phyloP scores from a whole-genome alignment of 1,284 basidiomycete genomes.

The Malassezia caprae region DNA sequence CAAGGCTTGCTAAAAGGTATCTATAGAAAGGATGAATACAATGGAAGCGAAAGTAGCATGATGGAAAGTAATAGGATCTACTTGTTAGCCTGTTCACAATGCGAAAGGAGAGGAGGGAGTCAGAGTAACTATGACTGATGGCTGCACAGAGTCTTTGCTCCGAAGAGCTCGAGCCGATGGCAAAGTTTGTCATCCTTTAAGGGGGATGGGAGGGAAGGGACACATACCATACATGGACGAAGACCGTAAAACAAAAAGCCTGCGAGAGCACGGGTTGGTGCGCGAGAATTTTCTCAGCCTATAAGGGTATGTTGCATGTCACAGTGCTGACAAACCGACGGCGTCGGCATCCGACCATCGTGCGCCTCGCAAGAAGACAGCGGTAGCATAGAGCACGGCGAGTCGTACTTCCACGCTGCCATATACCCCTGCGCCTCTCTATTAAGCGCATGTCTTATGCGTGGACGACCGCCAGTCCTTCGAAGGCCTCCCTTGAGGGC shows the following conservation, averaged over 20 bases:
- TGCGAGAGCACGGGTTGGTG: not conserved
- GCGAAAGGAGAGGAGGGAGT: not conserved
- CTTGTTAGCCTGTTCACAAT: not conserved
- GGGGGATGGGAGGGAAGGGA: not conserved
- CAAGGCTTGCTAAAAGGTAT: not conserved
- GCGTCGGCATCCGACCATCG: not conserved
- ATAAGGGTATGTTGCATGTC: not conserved
- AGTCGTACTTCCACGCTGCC: not conserved
- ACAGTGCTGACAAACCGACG: conserved; percentile 8
- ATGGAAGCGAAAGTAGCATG: not conserved
- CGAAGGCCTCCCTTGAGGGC: conserved; percentile 1
- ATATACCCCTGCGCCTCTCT: not conserved
- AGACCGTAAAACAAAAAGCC: not conserved
- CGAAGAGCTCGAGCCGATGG: conserved; percentile 17
- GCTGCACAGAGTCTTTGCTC: conserved; percentile 21
- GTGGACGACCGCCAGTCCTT: conserved; percentile 6
- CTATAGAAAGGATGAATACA: not conserved
- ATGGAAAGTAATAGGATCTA: not conserved
- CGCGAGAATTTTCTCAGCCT: not conserved
- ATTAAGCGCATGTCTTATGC: conserved; percentile 11
- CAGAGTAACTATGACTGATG: conserved; percentile 23
- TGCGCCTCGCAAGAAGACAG: not conserved
- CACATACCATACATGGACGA: not conserved
- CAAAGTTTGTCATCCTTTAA: conserved; percentile 15
- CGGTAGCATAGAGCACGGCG: not conserved